A percentile compares a stretch with the other conserved stretches of the same genome.
Evolutionary conservation across 2,329 filamentous ascomycete species (phyloP).

Genomic region (Ascosphaera pollenicola): DNA sequence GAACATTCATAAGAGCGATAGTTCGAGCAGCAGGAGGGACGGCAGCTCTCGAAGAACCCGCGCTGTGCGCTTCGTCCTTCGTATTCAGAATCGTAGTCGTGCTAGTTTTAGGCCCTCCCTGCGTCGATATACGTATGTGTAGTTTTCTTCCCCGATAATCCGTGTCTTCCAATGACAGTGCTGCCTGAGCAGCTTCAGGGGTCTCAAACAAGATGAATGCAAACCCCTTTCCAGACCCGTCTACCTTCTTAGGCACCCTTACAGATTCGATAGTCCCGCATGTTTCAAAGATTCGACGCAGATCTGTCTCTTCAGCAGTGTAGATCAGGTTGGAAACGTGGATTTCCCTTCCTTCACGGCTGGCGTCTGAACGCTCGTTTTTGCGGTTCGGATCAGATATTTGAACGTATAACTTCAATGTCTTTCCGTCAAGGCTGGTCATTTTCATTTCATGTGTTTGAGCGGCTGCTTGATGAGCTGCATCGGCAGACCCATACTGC

Average conservation of each 20-base stretch:
- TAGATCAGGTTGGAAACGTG: conserved; percentile 50
- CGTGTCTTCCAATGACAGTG: conserved; percentile 46
- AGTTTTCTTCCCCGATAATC: conserved; percentile 47
- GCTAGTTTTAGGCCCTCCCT: conserved; percentile 21
- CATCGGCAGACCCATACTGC: conserved; percentile 52
- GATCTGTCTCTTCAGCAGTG: conserved; percentile 40
- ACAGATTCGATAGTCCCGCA: conserved; percentile 56
- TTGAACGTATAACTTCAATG: conserved; percentile 49
- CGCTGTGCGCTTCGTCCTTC: not conserved
- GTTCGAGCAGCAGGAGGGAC: conserved; percentile 28
- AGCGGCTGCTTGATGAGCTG: conserved; percentile 39
- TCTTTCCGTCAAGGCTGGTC: conserved; percentile 47
- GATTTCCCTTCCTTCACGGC: conserved; percentile 72
- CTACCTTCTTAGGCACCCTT: conserved; percentile 45
- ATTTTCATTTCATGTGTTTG: not conserved
- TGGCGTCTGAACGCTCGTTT: conserved; percentile 56
- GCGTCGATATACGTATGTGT: conserved; percentile 34
- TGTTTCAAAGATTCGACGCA: conserved; percentile 48
- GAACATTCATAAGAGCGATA: conserved; percentile 61
- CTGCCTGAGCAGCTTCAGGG: conserved; percentile 41
- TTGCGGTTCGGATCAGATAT: conserved; percentile 66
- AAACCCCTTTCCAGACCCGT: conserved; percentile 51
- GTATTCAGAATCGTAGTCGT: conserved; percentile 19
- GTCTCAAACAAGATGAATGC: conserved; percentile 59
- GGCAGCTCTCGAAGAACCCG: not conserved